Conservation (phyloP, 2,329 filamentous ascomycete genomes). For the Knufia petricola region DNA sequence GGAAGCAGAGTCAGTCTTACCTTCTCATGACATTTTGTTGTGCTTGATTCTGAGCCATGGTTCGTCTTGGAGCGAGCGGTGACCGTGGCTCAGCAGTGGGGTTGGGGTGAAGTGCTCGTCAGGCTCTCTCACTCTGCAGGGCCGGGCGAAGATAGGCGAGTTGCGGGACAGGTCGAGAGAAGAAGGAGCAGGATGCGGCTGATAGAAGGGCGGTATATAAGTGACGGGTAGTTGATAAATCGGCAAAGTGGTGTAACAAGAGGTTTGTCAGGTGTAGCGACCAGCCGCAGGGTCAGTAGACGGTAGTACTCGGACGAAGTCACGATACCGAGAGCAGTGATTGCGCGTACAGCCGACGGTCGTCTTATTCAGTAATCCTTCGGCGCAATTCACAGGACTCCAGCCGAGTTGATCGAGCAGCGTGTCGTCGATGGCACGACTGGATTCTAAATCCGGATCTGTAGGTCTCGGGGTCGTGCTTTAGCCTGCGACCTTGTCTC, state of each 20-base stretch:
- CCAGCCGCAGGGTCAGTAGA: background rate
- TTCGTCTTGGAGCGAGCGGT: background rate
- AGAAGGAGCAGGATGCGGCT: background rate
- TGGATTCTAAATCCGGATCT: background rate
- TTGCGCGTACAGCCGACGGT: slow-evolving; percentile 5
- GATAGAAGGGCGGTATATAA: background rate
- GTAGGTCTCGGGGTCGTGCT: background rate
- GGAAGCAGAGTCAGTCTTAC: slow-evolving; percentile 37
- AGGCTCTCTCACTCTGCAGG: background rate
- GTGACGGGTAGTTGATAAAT: slow-evolving; percentile 2
- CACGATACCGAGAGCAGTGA: background rate
- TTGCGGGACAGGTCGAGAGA: too few species aligned
- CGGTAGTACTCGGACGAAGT: background rate
- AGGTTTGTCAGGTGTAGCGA: background rate
- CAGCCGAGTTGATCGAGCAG: background rate
- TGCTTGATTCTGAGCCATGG: slow-evolving; percentile 38
- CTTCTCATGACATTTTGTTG: slow-evolving; percentile 54
- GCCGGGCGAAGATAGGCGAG: background rate
- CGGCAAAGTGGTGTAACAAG: slow-evolving; percentile 10
- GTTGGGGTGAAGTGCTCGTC: background rate
- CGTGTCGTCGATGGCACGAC: background rate
- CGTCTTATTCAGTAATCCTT: background rate
- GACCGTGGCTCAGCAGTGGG: slow-evolving; percentile 2
- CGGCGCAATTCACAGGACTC: background rate
- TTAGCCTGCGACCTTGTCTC: background rate